These are phyloP conservation scores for Syzygium aromaticum DNA, from an alignment of 345 rosid genomes.

Conservation along the genomic window DNA sequence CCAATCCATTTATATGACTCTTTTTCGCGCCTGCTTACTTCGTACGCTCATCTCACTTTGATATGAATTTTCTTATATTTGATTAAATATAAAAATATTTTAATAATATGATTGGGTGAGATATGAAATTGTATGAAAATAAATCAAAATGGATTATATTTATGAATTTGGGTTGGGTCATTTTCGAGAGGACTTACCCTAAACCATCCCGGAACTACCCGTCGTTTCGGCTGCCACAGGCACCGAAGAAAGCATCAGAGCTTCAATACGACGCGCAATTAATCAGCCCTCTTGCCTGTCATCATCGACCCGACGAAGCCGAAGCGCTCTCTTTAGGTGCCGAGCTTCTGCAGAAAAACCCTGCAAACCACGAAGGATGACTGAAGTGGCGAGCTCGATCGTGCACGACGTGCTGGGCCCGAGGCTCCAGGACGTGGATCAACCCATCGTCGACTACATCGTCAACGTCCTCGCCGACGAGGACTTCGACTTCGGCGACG, in stretches of 20 bases:
- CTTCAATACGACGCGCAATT: neutral
- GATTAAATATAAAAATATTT: no score
- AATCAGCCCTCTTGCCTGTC: neutral
- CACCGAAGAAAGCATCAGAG: neutral
- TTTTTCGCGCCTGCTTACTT: no score
- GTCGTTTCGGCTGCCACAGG: neutral
- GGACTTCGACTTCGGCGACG: constrained; percentile 92
- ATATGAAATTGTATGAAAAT: no score
- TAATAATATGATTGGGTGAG: no score
- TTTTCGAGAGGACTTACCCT: no score
- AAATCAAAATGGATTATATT: no score
- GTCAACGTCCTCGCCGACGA: constrained; percentile 96
- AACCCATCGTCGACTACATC: constrained; percentile 90
- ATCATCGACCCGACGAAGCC: neutral
- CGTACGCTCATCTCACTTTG: no score
- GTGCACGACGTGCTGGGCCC: constrained; percentile 83
- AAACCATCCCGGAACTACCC: neutral
- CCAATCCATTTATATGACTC: no score
- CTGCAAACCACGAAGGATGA: constrained; percentile 27
- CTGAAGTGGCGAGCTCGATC: constrained; percentile 82
- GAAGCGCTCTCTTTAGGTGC: neutral
- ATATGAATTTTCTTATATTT: no score
- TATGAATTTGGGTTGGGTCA: no score
- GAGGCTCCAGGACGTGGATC: constrained; percentile 67
- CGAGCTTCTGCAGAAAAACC: neutral